Evolutionary conservation across 345 rosid species (phyloP), one percentile per base, ranked within the genome.

Genomic region (Syzygium oleosum): DNA sequence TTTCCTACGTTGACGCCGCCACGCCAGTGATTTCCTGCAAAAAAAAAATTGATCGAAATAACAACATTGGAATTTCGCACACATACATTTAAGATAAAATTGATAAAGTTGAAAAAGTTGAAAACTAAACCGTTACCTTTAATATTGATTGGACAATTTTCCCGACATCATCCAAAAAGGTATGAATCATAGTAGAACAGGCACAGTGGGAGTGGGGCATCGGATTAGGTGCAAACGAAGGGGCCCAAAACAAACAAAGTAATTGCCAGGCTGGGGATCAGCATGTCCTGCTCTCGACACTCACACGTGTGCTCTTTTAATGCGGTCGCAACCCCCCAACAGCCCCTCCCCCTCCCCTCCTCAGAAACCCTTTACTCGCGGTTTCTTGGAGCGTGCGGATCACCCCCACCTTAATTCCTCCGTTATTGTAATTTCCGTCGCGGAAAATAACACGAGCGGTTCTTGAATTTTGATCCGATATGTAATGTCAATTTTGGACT

Each of bases 11-110:
- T 4, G 9, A 8, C 3, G 25, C 2, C 0, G 0, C 10, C 3
- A 65, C 2, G 1, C 31, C 5, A 15, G 3, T 3, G 1, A 29
- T 29, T 31, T 3, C 0, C 0, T 0, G 0, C 5, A 0, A 43
- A 43, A 29, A 43, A 43, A 29, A 0, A 29, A 63, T 65, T 15
- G 3, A 1, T 14, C 4, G 19, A 8, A 65, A 65, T 15, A 9
- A 29, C 9, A 0, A 17, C 0, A 16, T 31, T 31, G 9, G 4
- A 29, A 65, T 65, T 55, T 55, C 22, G 10, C 4, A 25, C 4
- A 21, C 6, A 53, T 6, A 6, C n/a, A n/a, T n/a, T 2, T 6
- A 61, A 0, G 8, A 59, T 0, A 0, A 59, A 59, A n/a, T 61
- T 6, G 34, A 29, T 7, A 65, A 65, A 4, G 4, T 31, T 3